Conservation (phyloP, 805 yeast species). For the Starmerella vaccinii region DNA sequence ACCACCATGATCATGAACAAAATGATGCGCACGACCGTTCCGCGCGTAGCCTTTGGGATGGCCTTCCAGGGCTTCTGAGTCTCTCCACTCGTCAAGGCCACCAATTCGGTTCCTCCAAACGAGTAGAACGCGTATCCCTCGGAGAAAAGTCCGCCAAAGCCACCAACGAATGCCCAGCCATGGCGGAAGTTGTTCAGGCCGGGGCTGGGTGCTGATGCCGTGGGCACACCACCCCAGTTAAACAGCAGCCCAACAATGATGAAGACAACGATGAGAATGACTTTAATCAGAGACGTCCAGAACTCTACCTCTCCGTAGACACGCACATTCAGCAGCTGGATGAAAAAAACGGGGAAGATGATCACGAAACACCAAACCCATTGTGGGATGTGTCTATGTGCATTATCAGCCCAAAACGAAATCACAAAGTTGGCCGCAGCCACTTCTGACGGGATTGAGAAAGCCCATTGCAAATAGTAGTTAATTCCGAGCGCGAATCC, state of each 20-base stretch:
- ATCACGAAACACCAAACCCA: slow-evolving; percentile 42
- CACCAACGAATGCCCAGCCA: slow-evolving; percentile 25
- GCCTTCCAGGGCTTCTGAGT: slow-evolving; percentile 47
- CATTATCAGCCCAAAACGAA: slow-evolving; percentile 37
- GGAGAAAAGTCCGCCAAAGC: slow-evolving; percentile 25
- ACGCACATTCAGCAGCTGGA: slow-evolving; percentile 40
- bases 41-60: slow-evolving; percentile 46
- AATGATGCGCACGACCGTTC: slow-evolving; percentile 42
- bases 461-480: slow-evolving; percentile 41
- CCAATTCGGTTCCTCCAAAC: slow-evolving; percentile 45
- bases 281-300: slow-evolving; percentile 57
- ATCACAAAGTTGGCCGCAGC: slow-evolving; percentile 37
- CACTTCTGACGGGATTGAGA: slow-evolving; percentile 39
- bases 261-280: slow-evolving; percentile 54
- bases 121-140: slow-evolving; percentile 47
- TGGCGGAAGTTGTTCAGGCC: slow-evolving; percentile 33
- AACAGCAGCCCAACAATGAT: slow-evolving; percentile 43
- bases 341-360: slow-evolving; percentile 41
- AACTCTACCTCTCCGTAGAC: slow-evolving; percentile 52
- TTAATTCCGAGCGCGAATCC: slow-evolving; percentile 50
- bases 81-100: slow-evolving; percentile 50
- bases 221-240: slow-evolving; percentile 45
- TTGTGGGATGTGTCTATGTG: slow-evolving; percentile 33
- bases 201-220: slow-evolving; percentile 43
- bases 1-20: slow-evolving; percentile 43